Evolutionary conservation across 2,329 filamentous ascomycete genomes (phyloP).

Genomic region (Aspergillus niger): DNA sequence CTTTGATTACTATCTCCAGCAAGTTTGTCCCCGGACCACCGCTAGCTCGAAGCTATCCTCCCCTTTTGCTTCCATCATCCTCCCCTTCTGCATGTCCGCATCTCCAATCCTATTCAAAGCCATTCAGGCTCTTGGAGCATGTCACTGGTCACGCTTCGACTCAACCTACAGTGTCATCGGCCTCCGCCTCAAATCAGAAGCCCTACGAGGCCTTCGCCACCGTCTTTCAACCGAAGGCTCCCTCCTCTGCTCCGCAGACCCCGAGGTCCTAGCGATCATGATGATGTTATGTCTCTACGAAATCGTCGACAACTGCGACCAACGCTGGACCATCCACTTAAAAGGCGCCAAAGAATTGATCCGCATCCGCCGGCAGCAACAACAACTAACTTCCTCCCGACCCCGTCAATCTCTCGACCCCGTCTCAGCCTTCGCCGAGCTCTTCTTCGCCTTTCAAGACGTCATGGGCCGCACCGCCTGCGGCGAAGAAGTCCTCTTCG

Average conservation of each 20-base stretch:
- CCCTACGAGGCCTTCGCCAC: slow-evolving; percentile 39
- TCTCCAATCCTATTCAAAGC: slow-evolving; percentile 42
- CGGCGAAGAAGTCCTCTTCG: slow-evolving; percentile 51
- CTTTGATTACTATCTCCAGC: slow-evolving; percentile 45
- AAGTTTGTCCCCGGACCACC: slow-evolving; percentile 44
- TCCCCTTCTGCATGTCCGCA: slow-evolving; percentile 43
- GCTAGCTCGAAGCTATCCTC: slow-evolving; percentile 38
- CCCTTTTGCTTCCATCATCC: slow-evolving; percentile 43
- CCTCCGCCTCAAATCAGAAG: slow-evolving; percentile 42
- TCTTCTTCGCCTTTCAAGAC: slow-evolving; percentile 56
- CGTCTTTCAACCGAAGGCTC: slow-evolving; percentile 34
- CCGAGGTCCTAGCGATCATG: slow-evolving; percentile 46
- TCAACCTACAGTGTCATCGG: slow-evolving; percentile 33
- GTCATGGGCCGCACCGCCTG: slow-evolving; percentile 55
- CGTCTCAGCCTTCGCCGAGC: slow-evolving; percentile 45
- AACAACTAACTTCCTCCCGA: not conserved
- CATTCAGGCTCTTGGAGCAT: slow-evolving; percentile 43
- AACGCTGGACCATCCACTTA: slow-evolving; percentile 52
- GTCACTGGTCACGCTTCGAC: slow-evolving; percentile 39
- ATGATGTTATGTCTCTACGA: slow-evolving; percentile 52
- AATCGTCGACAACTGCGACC: slow-evolving; percentile 47
- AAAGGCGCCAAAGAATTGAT: slow-evolving; percentile 53
- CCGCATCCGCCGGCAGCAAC: slow-evolving; percentile 37
- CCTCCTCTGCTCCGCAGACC: slow-evolving; percentile 30
- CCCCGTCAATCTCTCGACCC: slow-evolving; percentile 21